These are phyloP conservation scores for Geotrichum siamense DNA, from an alignment of 1,139 yeast species.

Conservation along the genomic window DNA sequence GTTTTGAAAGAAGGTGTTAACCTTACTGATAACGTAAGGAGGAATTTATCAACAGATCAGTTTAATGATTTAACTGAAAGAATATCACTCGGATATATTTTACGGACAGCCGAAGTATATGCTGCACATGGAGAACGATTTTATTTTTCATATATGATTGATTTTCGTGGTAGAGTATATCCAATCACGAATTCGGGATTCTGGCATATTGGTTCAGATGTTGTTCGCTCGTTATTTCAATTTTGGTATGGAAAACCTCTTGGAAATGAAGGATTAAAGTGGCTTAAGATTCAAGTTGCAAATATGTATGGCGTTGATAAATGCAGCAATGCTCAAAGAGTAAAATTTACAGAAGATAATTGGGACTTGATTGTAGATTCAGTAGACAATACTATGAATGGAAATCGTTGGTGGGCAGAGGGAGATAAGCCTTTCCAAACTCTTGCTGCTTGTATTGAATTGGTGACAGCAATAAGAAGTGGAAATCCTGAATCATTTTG, in stretches of 20 bases:
- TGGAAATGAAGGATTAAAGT: constrained; percentile 50
- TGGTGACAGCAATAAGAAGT: constrained; percentile 29
- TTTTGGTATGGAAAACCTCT: constrained; percentile 60
- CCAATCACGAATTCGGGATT: constrained; percentile 57
- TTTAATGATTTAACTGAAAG: constrained; percentile 56
- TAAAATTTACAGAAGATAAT: constrained; percentile 44
- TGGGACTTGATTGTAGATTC: constrained; percentile 44
- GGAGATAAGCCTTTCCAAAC: constrained; percentile 70
- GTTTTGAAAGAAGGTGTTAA: constrained; percentile 45
- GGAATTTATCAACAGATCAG: constrained; percentile 48
- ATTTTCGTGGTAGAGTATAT: constrained; percentile 82
- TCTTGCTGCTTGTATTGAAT: constrained; percentile 55
- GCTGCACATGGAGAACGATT: constrained; percentile 48
- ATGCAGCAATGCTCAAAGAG: constrained; percentile 49
- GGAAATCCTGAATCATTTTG: constrained; percentile 29
- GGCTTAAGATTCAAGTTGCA: constrained; percentile 65
- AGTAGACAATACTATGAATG: constrained; percentile 45
- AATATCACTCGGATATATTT: constrained; percentile 37
- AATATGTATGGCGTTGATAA: constrained; percentile 60
- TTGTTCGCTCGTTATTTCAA: constrained; percentile 52
- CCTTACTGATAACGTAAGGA: constrained; percentile 39
- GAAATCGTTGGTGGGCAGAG: constrained; percentile 48
- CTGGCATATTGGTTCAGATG: constrained; percentile 57
- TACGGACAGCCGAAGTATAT: constrained; percentile 82
- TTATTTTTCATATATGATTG: constrained; percentile 76